Base-by-base conservation (phyloP, 352 stramenopile species). In the Peronospora farinosa region DNA sequence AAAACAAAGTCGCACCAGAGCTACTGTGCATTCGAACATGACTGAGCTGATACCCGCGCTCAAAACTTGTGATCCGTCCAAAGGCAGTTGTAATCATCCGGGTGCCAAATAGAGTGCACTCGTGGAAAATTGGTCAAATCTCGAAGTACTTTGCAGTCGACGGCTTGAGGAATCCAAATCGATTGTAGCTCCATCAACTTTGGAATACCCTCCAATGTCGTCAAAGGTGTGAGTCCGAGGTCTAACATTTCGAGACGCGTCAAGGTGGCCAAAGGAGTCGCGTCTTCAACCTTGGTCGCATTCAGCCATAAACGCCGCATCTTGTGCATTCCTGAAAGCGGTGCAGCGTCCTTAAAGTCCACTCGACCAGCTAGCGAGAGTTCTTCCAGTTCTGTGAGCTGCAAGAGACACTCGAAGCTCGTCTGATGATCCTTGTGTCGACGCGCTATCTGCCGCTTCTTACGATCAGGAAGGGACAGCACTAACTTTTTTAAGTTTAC, bases 41-140 rank as follows among this genome's bases (percentile, higher is more conserved):
- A 25, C n/a, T 16, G 12, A 37, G 3, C 19, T 28, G n/a, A 25
- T 51, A 44, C 13, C 15, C 39, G 13, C 17, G 12, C 25, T 68
- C 32, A 73, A 60, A 73, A 73, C 16, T 63, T 64, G 56, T 84
- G 73, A 51, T 71, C 65, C 39, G 61, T 84, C 72, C 69, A 82
- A 5, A 86, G 64, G 32, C 72, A 86, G 47, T 80, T 86, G 67
- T 78, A 82, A 40, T 72, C 65, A 30, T 86, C 65, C 12, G 72
- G 60, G 35, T 86, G 74, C 74, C 74, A 86, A 48, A 86, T 74
- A 13, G 65, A 47, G 15, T 64, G 62, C 12, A 86, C 62, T 19
- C 52, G 42, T 13, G 69, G 72, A 56, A 82, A 84, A 36, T 59
- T 63, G 23, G 19, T 55, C n/a, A 56, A 11, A 38, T 70, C 55